Conservation (phyloP, 108 stramenopile genomes). For the Aurantiochytrium sp. region DNA sequence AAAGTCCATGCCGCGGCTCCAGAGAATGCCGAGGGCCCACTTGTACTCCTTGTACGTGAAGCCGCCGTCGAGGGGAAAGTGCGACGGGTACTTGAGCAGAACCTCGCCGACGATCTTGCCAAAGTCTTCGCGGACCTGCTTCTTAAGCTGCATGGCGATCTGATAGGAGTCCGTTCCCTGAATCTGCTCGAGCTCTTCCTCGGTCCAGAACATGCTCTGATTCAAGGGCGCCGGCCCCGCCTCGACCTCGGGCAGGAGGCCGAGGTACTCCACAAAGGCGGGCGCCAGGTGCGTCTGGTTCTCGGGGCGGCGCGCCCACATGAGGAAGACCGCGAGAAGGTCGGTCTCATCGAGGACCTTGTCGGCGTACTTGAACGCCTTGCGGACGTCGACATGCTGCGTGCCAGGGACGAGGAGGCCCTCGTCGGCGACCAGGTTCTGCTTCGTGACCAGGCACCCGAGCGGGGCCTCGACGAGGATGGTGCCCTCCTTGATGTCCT, state of each 20-base stretch:
- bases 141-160: not conserved
- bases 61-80: not conserved
- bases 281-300: not conserved
- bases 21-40: not conserved
- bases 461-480: not conserved
- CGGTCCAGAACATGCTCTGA: conserved; percentile 25
- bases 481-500: not conserved
- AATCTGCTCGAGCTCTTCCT: conserved; percentile 1
- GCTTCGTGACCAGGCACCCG: not conserved
- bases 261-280: conserved; percentile 22
- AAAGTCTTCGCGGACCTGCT: conserved; percentile 8
- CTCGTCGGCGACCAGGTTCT: not conserved
- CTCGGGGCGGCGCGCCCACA: not conserved
- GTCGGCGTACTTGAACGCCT: not conserved
- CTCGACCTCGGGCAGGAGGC: conserved; percentile 12
- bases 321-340: conserved; percentile 1
- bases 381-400: not conserved
- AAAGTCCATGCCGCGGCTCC: conserved; percentile 26
- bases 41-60: not conserved
- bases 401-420: not conserved
- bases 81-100: not conserved
- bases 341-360: not conserved
- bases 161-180: not conserved
- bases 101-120: not conserved
- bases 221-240: conserved; percentile 2